A percentile compares a stretch with the other conserved stretches of the same genome.
phyloP scores from a whole-genome alignment of 352 stramenopile species.

The Globisporangium iwayamae region DNA sequence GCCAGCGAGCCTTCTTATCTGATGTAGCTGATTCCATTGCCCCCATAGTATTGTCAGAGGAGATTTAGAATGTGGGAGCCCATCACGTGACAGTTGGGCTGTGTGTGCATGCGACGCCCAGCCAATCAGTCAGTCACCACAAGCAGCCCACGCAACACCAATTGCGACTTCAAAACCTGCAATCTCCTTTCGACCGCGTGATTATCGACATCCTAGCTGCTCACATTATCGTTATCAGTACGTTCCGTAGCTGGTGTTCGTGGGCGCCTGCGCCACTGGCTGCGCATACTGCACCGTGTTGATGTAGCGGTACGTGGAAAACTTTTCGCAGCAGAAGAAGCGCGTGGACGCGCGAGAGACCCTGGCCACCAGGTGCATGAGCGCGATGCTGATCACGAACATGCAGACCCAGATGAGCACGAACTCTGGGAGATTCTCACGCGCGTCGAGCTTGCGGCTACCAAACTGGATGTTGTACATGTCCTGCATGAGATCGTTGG shows the following conservation, averaged over 20 bases:
- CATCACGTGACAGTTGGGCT: background rate
- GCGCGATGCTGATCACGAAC: constrained; percentile 47
- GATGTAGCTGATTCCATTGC: too few species aligned
- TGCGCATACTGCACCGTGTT: constrained; percentile 29
- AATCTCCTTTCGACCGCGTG: background rate
- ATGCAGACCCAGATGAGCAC: constrained; percentile 37
- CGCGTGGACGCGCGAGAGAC: constrained; percentile 42
- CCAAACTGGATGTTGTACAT: constrained; percentile 9
- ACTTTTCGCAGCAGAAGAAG: constrained; percentile 67
- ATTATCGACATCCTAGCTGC: background rate
- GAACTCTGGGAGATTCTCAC: constrained; percentile 39
- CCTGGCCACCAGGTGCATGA: constrained; percentile 49
- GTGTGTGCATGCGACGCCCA: background rate
- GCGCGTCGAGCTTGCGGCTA: constrained; percentile 19
- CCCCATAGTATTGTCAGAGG: background rate
- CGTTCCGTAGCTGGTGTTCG: constrained; percentile 11
- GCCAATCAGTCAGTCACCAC: background rate
- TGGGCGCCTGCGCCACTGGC: background rate
- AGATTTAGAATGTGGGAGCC: background rate
- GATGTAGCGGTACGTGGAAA: constrained; percentile 51
- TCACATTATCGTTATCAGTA: constrained; percentile 1
- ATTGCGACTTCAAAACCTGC: background rate
- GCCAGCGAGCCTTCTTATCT: background rate
- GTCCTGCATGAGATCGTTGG: constrained; percentile 24
- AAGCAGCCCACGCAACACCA: background rate